These are phyloP conservation scores for Aureobasidium subglaciale DNA, from an alignment of 2,329 filamentous ascomycete species.

Conservation along the genomic window DNA sequence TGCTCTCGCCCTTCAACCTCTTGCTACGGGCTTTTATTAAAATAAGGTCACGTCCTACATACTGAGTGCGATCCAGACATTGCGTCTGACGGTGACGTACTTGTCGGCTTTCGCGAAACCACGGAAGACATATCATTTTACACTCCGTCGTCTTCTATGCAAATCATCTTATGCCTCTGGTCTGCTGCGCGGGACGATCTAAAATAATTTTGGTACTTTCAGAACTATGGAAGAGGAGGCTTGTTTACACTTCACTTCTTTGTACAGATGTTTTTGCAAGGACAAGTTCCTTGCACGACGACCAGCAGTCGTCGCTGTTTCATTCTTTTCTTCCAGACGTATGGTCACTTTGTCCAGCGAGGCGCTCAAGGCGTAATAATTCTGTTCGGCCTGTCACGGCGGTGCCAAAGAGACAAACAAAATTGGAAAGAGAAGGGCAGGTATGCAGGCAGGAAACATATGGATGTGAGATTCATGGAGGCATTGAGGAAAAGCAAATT, in stretches of 20 bases:
- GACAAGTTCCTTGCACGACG: background rate
- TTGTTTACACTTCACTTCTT: slow-evolving; percentile 1
- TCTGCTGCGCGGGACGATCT: no score
- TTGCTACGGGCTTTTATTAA: background rate
- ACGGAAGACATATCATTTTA: background rate
- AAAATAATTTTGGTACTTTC: no score
- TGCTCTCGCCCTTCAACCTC: background rate
- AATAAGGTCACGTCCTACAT: background rate
- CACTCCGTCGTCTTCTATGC: background rate
- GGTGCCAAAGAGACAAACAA: background rate
- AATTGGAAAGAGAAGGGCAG: background rate
- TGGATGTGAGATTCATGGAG: no score
- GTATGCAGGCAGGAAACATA: no score
- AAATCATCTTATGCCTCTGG: no score
- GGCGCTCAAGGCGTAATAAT: slow-evolving; percentile 6
- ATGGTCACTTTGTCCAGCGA: slow-evolving; percentile 4
- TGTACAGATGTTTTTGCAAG: slow-evolving; percentile 8
- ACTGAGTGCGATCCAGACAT: no score
- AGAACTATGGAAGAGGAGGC: background rate
- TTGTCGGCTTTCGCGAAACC: background rate
- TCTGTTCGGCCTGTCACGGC: background rate
- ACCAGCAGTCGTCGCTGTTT: background rate
- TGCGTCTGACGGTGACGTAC: no score
- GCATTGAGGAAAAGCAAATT: no score
- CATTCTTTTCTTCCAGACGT: background rate